Base-by-base conservation (phyloP, 805 yeast genomes). In the Spathaspora passalidarum region DNA sequence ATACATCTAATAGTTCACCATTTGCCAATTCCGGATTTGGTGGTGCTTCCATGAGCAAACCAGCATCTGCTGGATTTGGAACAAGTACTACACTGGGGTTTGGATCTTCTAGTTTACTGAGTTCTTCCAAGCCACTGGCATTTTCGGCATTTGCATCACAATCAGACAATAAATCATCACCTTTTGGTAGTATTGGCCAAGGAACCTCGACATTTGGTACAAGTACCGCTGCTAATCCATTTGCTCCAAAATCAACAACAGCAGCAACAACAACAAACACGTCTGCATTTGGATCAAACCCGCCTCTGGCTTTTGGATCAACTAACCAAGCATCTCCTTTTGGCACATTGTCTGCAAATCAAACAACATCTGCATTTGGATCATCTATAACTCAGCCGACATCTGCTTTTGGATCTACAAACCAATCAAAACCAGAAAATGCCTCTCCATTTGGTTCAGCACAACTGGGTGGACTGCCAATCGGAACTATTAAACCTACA, bases 371-470 rank as follows among this genome's bases (percentile, higher is more conserved):
- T 11, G 50, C 54, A 34, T 55, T 54, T 49, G 57, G 57, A 22
- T 36, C 21, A 11, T n/a, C 21, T 22, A 40, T 38, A 18, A 44
- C 38, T 32, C 17, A 32, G 14, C 9, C 49, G 10, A 22, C 19
- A 36, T 22, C 42, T 16, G 7, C 38, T 5, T 36, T 20, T 29
- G 34, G 34, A 13, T 3, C n/a, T 5, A 36, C 21, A 3, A 18
- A n/a, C 3, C 36, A 17, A n/a, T 36, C 38, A 35, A 35, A 35
- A 3, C 38, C 10, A 29, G 25, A 22, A 9, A 22, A 6, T 7
- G 40, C 49, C 4, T 40, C 51, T 4, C 46, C 51, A n/a, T 49
- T 50, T 37, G 57, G 53, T 20, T 45, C 57, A 26, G 46, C 58
- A 23, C 42, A 10, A 29, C 10, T 50, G 38, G 49, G 55, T 19